Base-by-base conservation (phyloP, 176 grass and related monocot genomes). In the Calamus simplicifolius region DNA sequence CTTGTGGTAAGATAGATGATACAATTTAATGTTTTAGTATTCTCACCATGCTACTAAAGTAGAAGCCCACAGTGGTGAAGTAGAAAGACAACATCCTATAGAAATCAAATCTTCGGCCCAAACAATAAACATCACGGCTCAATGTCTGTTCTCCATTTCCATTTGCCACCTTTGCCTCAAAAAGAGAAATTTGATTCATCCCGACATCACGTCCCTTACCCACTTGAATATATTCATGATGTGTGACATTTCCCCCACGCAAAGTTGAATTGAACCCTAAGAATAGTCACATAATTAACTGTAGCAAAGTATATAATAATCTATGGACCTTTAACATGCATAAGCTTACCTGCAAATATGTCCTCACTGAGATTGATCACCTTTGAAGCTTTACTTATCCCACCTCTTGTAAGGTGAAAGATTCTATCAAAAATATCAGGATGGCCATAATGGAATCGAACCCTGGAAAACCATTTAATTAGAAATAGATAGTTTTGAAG, bases 381-480 rank as follows among this genome's bases (percentile, higher is more conserved):
- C 72, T 80, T 97, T 43, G 92, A 97, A 16, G 92, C 84, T 85
- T 97, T 97, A 84, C 92, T 97, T 72, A 97, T 82, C 31, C 92
- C 87, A 76, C 93, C 93, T 65, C 84, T 92, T 49, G 93, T 92
- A 50, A 98, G 84, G 62, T 98, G 93, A 70, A 98, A 98, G 68
- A 98, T 78, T 89, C 93, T 88, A 80, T 98, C 93, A 68, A 98
- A 98, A 70, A 98, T 74, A 81, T 98, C 93, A 25, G 93, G 93
- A 78, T 98, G 93, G 12, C 93, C 93, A 71, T 98, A 98, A 73
- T 98, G 93, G 64, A 98, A 98, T 26, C 93, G 81, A 73, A 92
- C 93, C 76, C 93, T 98, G 67, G 15, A 16, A 68, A 56, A 4
- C 16, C n/a, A 56, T 38, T 55, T 19, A 31, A 16, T 54, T 5